Base-by-base conservation (phyloP, 1,284 basidiomycete genomes). In the Microstroma glucosiphilum region DNA sequence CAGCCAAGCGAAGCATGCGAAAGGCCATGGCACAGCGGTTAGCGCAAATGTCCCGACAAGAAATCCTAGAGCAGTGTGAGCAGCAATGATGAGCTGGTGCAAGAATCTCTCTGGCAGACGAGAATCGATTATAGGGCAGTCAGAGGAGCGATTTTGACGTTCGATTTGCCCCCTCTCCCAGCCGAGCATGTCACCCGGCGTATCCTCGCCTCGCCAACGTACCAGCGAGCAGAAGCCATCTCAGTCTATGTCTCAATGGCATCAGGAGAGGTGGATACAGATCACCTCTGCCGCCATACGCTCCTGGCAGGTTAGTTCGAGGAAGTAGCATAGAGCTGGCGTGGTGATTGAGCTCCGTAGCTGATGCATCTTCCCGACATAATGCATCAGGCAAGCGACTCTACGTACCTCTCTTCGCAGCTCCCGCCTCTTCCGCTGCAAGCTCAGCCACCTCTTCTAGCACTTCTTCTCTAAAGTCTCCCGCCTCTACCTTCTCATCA, bases 171-270 rank as follows among this genome's bases (percentile, higher is more conserved):
- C 6, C 43, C 13, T 48, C 43, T 4, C 13, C 3, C 43, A 48
- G 43, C 51, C 19, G 21, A 25, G 21, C 15, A 37, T 37, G 56
- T 62, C 56, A 51, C 75, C 3, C 58, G 60, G 21, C 71, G 67
- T 42, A 63, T 81, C 25, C 66, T 81, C 51, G 25, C 59, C 23
- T 78, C 79, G 15, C 69, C 76, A 0, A 65, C 63, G 19, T 81
- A 78, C 61, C 42, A 59, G 25, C 46, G 56, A 1, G 78, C 80
- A 6, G 37, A 57, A 0, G 64, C 71, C 13, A 64, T 82, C 59
- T 76, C 74, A 63, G 69, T 79, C 54, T 82, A 80, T 67, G 71
- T 81, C 48, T 79, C 76, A 51, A 79, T 77, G 69, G 71, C 76
- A 6, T 51, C 64, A 0, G 77, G 73, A 13, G 81, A 82, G 56